phyloP scores from a whole-genome alignment of 176 grass and related monocot species.

The Microstegium vimineum region DNA sequence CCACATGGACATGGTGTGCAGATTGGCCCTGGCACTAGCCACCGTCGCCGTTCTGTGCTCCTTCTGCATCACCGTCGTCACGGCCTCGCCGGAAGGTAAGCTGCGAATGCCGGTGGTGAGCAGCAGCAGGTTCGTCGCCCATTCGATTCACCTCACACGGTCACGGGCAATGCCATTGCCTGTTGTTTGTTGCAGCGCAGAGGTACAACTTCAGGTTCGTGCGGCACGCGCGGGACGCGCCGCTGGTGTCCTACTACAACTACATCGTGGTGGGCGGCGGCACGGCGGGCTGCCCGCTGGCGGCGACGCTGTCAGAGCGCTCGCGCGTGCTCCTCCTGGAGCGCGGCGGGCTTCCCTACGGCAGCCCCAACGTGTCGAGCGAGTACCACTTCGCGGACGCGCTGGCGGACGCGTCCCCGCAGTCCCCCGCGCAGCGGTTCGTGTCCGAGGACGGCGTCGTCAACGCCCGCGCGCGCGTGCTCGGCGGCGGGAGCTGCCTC shows the following conservation, averaged over 20 bases:
- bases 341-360: slow-evolving; percentile 71
- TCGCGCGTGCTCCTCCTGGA: slow-evolving; percentile 68
- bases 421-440: slow-evolving; percentile 69
- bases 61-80: background rate
- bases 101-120: background rate
- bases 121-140: background rate
- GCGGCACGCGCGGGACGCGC: slow-evolving; percentile 53
- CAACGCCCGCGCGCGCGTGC: slow-evolving; percentile 73
- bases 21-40: background rate
- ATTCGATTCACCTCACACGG: background rate
- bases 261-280: slow-evolving; percentile 83
- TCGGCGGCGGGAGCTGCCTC: slow-evolving; percentile 82
- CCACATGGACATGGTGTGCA: background rate
- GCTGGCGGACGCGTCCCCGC: slow-evolving; percentile 51
- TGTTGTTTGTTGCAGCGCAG: background rate
- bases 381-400: slow-evolving; percentile 57
- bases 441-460: slow-evolving; percentile 74
- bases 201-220: slow-evolving; percentile 56
- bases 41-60: slow-evolving; percentile 18
- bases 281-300: slow-evolving; percentile 76
- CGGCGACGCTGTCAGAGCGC: slow-evolving; percentile 57
- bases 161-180: background rate
- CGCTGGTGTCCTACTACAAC: slow-evolving; percentile 61
- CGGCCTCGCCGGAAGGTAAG: slow-evolving; percentile 38
- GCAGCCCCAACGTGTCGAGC: slow-evolving; percentile 60